These are phyloP conservation scores for Rhodotorula sp. DNA, from an alignment of 1,284 basidiomycete species.

Conservation along the genomic window DNA sequence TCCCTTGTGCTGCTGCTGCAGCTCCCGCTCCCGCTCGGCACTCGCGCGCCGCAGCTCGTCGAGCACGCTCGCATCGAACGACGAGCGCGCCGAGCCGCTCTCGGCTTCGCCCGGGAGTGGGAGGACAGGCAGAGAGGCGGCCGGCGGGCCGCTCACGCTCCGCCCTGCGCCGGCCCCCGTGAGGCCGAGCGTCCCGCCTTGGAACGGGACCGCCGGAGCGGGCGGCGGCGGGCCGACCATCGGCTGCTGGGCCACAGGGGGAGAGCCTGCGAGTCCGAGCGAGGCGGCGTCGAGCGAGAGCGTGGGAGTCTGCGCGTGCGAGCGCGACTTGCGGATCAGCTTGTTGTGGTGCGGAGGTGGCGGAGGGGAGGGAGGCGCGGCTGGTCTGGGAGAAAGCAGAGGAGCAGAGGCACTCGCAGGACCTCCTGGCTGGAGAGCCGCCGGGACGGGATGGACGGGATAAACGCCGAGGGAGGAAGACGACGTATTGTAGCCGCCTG, in stretches of 20 bases:
- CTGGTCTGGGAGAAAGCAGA: background rate
- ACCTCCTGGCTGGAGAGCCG: too few relatives aligned
- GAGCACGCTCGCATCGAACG: background rate
- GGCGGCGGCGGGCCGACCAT: background rate
- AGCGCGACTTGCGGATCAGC: conserved; percentile 20
- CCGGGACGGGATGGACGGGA: too few relatives aligned
- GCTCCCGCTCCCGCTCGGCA: background rate
- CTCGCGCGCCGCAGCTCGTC: background rate
- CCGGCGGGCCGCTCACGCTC: background rate
- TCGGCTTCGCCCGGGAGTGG: background rate
- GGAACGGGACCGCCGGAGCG: background rate
- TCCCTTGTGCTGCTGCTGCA: too few relatives aligned
- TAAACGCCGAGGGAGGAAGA: too few relatives aligned
- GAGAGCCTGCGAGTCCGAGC: background rate
- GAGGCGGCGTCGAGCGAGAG: background rate
- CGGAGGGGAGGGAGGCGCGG: background rate
- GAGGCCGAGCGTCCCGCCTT: background rate
- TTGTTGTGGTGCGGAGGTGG: conserved; percentile 8
- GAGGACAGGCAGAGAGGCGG: background rate
- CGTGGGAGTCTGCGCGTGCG: background rate
- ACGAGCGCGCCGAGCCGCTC: background rate
- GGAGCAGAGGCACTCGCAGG: too few relatives aligned
- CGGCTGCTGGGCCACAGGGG: background rate
- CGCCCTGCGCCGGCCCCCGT: background rate
- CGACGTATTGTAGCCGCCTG: too few relatives aligned